A percentile compares a stretch with the other conserved stretches of the same genome.
Evolutionary conservation across 371 early-diverging fungal species (phyloP).

Genomic region (Saksenaea vasiformis): DNA sequence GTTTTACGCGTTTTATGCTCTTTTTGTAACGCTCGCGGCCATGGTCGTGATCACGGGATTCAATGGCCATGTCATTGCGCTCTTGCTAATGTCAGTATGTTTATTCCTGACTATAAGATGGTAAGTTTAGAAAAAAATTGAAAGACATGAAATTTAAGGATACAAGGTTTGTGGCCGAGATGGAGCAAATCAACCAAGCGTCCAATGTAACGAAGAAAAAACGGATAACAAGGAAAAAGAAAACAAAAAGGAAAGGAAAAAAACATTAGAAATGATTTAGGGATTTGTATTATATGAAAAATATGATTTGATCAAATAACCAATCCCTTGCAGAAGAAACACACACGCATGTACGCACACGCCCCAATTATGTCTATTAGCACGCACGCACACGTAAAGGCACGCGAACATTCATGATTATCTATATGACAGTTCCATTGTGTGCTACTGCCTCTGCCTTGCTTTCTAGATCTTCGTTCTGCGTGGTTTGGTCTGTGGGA

Average conservation of each 20-base stretch:
- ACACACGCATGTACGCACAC: not conserved
- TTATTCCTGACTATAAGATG: conserved; percentile 60
- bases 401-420: not conserved
- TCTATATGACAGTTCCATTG: not conserved
- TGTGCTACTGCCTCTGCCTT: not conserved
- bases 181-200: conserved; percentile 11
- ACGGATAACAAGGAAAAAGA: not conserved
- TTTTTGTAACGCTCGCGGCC: conserved; percentile 49
- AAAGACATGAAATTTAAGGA: not conserved
- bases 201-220: not conserved
- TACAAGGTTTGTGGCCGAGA: conserved; percentile 26
- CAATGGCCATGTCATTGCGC: conserved; percentile 56
- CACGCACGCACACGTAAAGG: not conserved
- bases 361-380: not conserved
- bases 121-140: conserved; percentile 29
- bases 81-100: conserved; percentile 50
- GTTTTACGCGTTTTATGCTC: conserved; percentile 58
- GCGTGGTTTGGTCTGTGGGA: not conserved
- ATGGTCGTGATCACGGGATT: conserved; percentile 49
- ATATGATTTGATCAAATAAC: not conserved
- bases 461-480: not conserved
- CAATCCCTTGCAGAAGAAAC: conserved; percentile 2
- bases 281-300: not conserved
- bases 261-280: not conserved
- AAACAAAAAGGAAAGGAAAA: conserved; percentile 2